phyloP scores from a whole-genome alignment of 2,329 filamentous ascomycete species.

The Sclerotiophoma versabilis region DNA sequence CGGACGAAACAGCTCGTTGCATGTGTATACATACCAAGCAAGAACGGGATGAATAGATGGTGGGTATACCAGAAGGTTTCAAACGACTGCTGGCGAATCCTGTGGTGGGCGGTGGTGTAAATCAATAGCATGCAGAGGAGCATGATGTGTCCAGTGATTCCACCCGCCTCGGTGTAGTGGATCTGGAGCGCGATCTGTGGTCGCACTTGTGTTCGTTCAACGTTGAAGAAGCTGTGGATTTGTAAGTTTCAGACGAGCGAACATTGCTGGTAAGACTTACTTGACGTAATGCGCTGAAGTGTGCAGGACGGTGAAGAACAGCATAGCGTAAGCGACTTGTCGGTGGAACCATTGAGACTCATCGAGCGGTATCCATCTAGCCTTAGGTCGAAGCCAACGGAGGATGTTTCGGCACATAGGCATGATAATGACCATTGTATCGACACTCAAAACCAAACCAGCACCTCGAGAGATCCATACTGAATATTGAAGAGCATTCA shows the following conservation, averaged over 20 bases:
- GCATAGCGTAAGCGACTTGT: constrained; percentile 87
- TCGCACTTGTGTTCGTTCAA: constrained; percentile 84
- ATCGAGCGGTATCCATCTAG: constrained; percentile 89
- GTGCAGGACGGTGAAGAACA: constrained; percentile 83
- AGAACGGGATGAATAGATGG: constrained; percentile 96
- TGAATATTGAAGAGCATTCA: constrained; percentile 85
- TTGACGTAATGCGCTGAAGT: constrained; percentile 90
- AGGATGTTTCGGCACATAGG: constrained; percentile 95
- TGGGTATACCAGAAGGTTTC: constrained; percentile 99
- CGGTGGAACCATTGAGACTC: constrained; percentile 97
- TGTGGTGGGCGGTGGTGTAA: constrained; percentile 92
- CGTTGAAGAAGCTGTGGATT: constrained; percentile 81
- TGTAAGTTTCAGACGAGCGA: background rate
- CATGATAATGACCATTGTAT: constrained; percentile 85
- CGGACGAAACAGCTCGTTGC: constrained; percentile 96
- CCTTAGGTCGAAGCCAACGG: constrained; percentile 82
- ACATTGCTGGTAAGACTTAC: constrained; percentile 56
- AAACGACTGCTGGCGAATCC: constrained; percentile 95
- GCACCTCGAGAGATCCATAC: constrained; percentile 97
- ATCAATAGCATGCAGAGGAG: constrained; percentile 98
- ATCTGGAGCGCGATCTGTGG: constrained; percentile 84
- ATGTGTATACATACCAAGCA: constrained; percentile 93
- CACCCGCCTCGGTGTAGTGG: constrained; percentile 87
- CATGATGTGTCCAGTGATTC: constrained; percentile 97
- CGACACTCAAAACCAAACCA: constrained; percentile 82